A percentile compares a stretch with the other conserved stretches of the same genome.
Conservation (phyloP, 1,139 yeast species). For the Trichomonascaceae sp. region DNA sequence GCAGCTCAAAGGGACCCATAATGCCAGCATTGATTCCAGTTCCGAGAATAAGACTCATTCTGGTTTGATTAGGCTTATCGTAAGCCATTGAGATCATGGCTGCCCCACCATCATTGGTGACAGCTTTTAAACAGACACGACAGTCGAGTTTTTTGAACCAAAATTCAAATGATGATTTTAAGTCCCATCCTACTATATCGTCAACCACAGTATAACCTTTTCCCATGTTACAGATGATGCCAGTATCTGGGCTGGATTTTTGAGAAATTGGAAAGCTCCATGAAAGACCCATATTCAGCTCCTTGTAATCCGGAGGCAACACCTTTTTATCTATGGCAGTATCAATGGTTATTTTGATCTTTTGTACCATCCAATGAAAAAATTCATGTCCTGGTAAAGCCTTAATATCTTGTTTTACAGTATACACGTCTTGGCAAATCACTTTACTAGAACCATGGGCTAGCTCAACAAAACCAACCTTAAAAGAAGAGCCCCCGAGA, state of each 20-base stretch:
- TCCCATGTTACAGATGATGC: slow-evolving; percentile 80
- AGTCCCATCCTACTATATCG: slow-evolving; percentile 70
- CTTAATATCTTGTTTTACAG: slow-evolving; percentile 22
- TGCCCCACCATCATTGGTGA: slow-evolving; percentile 88
- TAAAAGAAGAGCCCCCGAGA: slow-evolving; percentile 79
- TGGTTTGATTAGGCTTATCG: slow-evolving; percentile 49
- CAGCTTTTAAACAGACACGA: slow-evolving; percentile 61
- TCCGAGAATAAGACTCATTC: slow-evolving; percentile 80
- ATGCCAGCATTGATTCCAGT: slow-evolving; percentile 73
- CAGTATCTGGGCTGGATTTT: slow-evolving; percentile 52
- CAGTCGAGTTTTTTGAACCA: slow-evolving; percentile 47
- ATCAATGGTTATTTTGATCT: slow-evolving; percentile 51
- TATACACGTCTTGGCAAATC: slow-evolving; percentile 36
- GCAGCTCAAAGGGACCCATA: slow-evolving; percentile 20
- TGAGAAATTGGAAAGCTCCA: slow-evolving; percentile 32
- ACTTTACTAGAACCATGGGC: slow-evolving; percentile 37
- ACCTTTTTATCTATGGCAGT: slow-evolving; percentile 45
- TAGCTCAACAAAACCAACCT: slow-evolving; percentile 71
- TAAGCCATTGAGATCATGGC: slow-evolving; percentile 76
- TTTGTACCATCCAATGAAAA: slow-evolving; percentile 51
- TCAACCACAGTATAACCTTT: slow-evolving; percentile 71
- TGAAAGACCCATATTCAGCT: slow-evolving; percentile 27
- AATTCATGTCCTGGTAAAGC: slow-evolving; percentile 47
- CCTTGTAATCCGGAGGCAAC: slow-evolving; percentile 24
- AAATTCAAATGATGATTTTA: slow-evolving; percentile 58